Evolutionary conservation across 202 grass and related monocot species (phyloP).

Genomic region (Sporobolus alterniflorus): DNA sequence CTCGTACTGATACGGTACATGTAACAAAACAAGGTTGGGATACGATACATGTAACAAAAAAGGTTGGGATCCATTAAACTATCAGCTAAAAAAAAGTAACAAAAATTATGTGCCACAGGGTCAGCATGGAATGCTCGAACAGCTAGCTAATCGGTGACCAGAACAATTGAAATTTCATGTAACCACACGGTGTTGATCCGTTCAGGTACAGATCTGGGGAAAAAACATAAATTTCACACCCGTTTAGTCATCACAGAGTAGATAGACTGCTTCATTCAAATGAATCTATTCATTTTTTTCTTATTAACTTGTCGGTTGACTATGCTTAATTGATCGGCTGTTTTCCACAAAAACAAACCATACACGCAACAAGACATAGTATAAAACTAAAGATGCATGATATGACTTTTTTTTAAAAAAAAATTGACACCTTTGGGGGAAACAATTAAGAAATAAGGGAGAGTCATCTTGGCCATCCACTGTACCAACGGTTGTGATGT

Average conservation of each 20-base stretch:
- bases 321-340: conserved; percentile 14
- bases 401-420: no score
- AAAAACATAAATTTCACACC: conserved; percentile 15
- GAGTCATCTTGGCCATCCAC: conserved; percentile 9
- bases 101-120: neutral
- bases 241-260: conserved; percentile 7
- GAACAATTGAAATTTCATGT: neutral
- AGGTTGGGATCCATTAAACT: conserved; percentile 17
- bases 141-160: neutral
- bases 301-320: neutral
- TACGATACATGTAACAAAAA: no score
- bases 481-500: conserved; percentile 12
- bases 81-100: neutral
- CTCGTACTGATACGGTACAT: neutral
- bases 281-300: neutral
- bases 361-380: no score
- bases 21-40: conserved; percentile 17
- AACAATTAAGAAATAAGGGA: neutral
- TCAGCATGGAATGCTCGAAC: conserved; percentile 33
- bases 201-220: conserved; percentile 37
- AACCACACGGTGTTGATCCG: conserved; percentile 35
- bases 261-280: neutral
- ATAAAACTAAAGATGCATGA: neutral
- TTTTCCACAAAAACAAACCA: no score
- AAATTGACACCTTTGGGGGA: no score